phyloP scores from a whole-genome alignment of 495 filamentous ascomycete species.

The Aspergillus haitiensis region DNA sequence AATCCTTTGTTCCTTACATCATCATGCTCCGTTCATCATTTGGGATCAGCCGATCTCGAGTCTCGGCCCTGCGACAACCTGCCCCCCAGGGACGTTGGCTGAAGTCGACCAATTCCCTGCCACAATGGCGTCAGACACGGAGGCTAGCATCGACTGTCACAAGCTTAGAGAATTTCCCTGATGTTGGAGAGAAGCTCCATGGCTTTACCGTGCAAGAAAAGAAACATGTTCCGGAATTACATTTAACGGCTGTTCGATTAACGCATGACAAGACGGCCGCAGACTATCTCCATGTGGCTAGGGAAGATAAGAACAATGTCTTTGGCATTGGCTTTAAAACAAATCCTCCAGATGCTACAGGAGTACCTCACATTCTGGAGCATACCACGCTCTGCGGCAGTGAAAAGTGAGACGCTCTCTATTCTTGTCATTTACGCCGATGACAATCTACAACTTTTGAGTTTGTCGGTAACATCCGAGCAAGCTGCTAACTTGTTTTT shows the following conservation, averaged over 20 bases:
- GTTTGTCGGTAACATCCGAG: neutral
- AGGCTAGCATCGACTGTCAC: slow-evolving; percentile 66
- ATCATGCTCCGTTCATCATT: slow-evolving; percentile 41
- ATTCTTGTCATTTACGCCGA: too few species aligned
- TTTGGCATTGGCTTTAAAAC: slow-evolving; percentile 99
- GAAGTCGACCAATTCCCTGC: slow-evolving; percentile 20
- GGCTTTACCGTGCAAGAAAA: slow-evolving; percentile 87
- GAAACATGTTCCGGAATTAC: slow-evolving; percentile 91
- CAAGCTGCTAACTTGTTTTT: slow-evolving; percentile 19
- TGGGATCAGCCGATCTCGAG: slow-evolving; percentile 31
- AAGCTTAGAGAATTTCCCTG: slow-evolving; percentile 68
- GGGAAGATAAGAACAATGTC: slow-evolving; percentile 97
- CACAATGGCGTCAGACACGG: slow-evolving; percentile 49
- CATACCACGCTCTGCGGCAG: slow-evolving; percentile 97
- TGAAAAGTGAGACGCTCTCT: slow-evolving; percentile 64
- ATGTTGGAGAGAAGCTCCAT: slow-evolving; percentile 79
- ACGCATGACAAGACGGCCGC: slow-evolving; percentile 92
- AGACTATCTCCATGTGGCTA: slow-evolving; percentile 90
- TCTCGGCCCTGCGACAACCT: slow-evolving; percentile 29
- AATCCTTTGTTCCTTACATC: neutral
- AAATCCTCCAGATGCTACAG: slow-evolving; percentile 93
- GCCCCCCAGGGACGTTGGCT: slow-evolving; percentile 22
- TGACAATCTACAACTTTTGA: too few species aligned
- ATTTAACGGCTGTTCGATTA: slow-evolving; percentile 85
- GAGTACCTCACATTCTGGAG: slow-evolving; percentile 95